Base-by-base conservation (phyloP, 805 yeast species). In the Peterozyma xylosa region DNA sequence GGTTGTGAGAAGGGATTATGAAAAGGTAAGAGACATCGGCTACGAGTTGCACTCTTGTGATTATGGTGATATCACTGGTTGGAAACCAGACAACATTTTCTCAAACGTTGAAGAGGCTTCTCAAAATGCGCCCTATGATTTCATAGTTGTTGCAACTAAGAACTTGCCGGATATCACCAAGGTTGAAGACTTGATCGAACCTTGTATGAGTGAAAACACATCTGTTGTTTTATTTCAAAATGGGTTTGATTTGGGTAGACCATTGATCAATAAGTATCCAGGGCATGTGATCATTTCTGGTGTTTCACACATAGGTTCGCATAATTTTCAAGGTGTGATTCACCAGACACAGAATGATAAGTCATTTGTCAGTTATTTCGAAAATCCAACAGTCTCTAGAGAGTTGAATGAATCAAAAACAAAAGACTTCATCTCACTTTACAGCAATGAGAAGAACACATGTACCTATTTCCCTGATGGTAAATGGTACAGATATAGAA, bases 1-100 rank as follows among this genome's bases (percentile, higher is more conserved):
- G 11, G 83, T 82, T 2, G 73, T 80, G 4, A 71, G 91, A 54
- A 69, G 83, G 35, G 84, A 79, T 53, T 81, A 76, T 57, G 68
- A 70, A 2, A 65, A 58, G 41, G 83, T 81, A 15, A 46, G 48
- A 17, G 54, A 66, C 39, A 49, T 63, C 1, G 89, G 89, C 2
- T 80, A 66, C 57, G 62, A 63, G 35, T 75, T 82, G 47, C 66
- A 76, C 35, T 81, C 88, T 0, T 59, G 68, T 36, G 83, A 79
- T 51, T 81, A 83, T 55, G 90, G 90, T 6, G 46, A 61, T 3
- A 50, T 80, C 30, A 51, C 60, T 21, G 55, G 62, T 42, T 83
- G 86, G 84, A 72, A 65, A 53, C 90, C 90, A 1, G 46, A 48
- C 34, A 53, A 53, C 46, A 58, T 64, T 36, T 75, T 53, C 35